Evolutionary conservation across 495 filamentous ascomycete genomes (phyloP), one percentile per base, ranked within the genome.

Genomic region (Tuber borchii): DNA sequence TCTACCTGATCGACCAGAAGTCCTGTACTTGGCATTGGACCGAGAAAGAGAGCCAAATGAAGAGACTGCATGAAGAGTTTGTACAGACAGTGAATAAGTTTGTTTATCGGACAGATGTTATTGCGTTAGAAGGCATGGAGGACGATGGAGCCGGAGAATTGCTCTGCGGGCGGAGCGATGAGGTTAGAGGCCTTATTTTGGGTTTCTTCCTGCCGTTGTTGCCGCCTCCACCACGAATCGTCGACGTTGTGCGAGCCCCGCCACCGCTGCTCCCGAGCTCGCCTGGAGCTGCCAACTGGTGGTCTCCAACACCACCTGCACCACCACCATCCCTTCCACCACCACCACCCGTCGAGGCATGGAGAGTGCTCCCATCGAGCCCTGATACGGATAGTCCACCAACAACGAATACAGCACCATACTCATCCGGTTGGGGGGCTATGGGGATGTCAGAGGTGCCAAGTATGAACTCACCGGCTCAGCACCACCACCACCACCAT

Each of bases 11-110:
- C 73, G 93, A 99, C 85, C 89, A 93, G 76, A 91, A 93, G 73
- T 93, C 93, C 82, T 91, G 87, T 82, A 97, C 94, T 51, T 97
- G 93, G 89, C 91, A 93, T 85, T 99, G 95, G 95, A 90, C 94
- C 46, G 95, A 97, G 86, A 99, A 99, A 87, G 94, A 97, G 79
- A 86, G 89, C 78, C 95, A 98, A 83, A 86, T 97, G 86, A 97
- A 97, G 91, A 97, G 97, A 86, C 86, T 99, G 73, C 96, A 98
- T 83, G 95, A 97, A 74, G 93, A 97, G 80, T 98, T 99, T 83
- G 90, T 97, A 75, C 95, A 99, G 86, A 92, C 94, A 69, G 91
- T 93, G 86, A 99, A 99, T 88, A 94, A 91, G 86, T 99, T 95
- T 83, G 94, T 99, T 81, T 99, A 93, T 86, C 90, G 94, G 80